Evolutionary conservation across 164 flowering plant species (phyloP).

Genomic region (Vitis rupestris): DNA sequence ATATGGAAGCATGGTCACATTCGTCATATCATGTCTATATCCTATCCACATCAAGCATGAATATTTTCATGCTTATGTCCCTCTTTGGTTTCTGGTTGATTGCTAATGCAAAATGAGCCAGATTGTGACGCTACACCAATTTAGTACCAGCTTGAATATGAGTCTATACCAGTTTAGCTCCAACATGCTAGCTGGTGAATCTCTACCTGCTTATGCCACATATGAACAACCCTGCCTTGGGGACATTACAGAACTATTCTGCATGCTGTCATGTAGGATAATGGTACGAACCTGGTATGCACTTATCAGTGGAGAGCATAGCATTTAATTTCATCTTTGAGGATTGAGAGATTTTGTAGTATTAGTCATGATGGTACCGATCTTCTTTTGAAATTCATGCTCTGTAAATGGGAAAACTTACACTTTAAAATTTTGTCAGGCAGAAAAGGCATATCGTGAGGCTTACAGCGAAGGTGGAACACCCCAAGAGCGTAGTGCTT

Average conservation of each 20-base stretch:
- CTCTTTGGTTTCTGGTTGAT: not conserved
- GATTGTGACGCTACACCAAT: no score
- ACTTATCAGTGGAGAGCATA: not conserved
- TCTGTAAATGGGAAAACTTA: not conserved
- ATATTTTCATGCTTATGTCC: not conserved
- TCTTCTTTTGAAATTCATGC: not conserved
- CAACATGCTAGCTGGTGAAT: not conserved
- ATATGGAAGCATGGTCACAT: no score
- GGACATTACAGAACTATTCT: not conserved
- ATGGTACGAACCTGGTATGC: not conserved
- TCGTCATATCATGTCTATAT: no score
- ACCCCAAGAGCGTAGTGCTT: conserved; percentile 32
- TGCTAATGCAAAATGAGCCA: no score
- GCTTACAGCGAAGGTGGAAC: conserved; percentile 28
- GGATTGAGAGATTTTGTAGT: not conserved
- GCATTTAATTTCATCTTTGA: not conserved
- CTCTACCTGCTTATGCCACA: not conserved
- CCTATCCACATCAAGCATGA: no score
- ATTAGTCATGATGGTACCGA: not conserved
- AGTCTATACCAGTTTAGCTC: no score
- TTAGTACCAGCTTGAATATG: no score
- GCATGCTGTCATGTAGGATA: not conserved
- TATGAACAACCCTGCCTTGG: not conserved
- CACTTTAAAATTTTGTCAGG: conserved; percentile 32
- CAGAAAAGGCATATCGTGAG: conserved; percentile 37